These are phyloP conservation scores for Neurospora sp. DNA, from an alignment of 495 filamentous ascomycete genomes.

Conservation along the genomic window DNA sequence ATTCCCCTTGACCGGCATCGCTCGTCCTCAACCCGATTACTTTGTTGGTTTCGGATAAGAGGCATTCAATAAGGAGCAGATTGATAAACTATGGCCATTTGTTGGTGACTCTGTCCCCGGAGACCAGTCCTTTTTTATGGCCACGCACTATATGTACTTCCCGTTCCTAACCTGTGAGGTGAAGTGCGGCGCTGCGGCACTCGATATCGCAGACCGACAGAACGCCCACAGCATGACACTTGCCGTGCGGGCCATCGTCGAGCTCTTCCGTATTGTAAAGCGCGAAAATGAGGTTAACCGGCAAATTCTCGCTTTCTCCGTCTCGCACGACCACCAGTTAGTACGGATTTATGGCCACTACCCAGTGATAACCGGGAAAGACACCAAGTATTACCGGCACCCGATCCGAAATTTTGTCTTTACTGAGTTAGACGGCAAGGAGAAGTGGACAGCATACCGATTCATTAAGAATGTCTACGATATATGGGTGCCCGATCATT, in stretches of 20 bases:
- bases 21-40: constrained; percentile 29
- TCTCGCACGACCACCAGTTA: too few species aligned
- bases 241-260: constrained; percentile 25
- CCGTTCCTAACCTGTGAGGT: constrained; percentile 17
- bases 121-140: constrained; percentile 7
- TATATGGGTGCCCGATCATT: constrained; percentile 28
- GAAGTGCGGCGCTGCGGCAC: constrained; percentile 15
- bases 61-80: constrained; percentile 34
- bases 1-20: constrained; percentile 18
- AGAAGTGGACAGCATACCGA: constrained; percentile 4
- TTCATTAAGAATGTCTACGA: constrained; percentile 31
- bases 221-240: constrained; percentile 26
- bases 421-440: too few species aligned
- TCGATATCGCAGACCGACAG: constrained; percentile 13
- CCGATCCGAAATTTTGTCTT: too few species aligned
- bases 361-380: constrained; percentile 4
- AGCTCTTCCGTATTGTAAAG: constrained; percentile 24
- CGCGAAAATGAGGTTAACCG: constrained; percentile 29
- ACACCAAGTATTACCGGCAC: constrained; percentile 8
- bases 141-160: constrained; percentile 23
- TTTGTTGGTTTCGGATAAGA: constrained; percentile 29
- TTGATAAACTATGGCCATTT: constrained; percentile 29
- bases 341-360: constrained; percentile 35
- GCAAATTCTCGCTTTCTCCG: constrained; percentile 36
- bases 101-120: constrained; percentile 16